A percentile compares a stretch with the other conserved stretches of the same genome.
These are phyloP conservation scores for Podila minutissima DNA, from an alignment of 192 early-diverging fungal genomes.

Conservation along the genomic window DNA sequence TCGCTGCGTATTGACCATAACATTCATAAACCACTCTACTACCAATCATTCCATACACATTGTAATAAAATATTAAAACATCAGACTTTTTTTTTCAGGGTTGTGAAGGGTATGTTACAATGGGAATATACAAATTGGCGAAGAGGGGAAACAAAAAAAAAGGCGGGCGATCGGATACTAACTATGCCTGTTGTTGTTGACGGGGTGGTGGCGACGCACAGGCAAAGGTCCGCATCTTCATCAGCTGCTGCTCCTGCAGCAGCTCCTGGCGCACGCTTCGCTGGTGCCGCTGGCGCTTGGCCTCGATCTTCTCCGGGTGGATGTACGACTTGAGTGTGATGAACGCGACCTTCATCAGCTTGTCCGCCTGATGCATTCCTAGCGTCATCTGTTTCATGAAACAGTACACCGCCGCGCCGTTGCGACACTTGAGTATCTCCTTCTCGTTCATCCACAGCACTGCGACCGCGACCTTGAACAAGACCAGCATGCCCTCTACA, in stretches of 20 bases:
- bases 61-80: neutral
- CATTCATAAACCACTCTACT: too few relatives aligned
- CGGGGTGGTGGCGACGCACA: slow-evolving; percentile 22
- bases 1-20: too few relatives aligned
- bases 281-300: slow-evolving; percentile 32
- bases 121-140: neutral
- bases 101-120: too few relatives aligned
- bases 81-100: too few relatives aligned
- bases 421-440: slow-evolving; percentile 56
- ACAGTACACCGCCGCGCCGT: slow-evolving; percentile 54
- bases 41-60: neutral
- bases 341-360: slow-evolving; percentile 54
- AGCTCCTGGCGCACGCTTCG: slow-evolving; percentile 26
- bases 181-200: slow-evolving; percentile 4
- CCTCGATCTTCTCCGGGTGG: slow-evolving; percentile 44
- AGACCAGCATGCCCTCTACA: slow-evolving; percentile 56
- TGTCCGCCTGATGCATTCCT: slow-evolving; percentile 49
- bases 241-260: slow-evolving; percentile 38
- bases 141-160: slow-evolving; percentile 2
- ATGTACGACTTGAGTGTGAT: slow-evolving; percentile 41
- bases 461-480: slow-evolving; percentile 61
- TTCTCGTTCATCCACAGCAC: slow-evolving; percentile 58
- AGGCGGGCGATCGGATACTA: neutral
- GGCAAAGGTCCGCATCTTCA: slow-evolving; percentile 20
- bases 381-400: slow-evolving; percentile 59